phyloP scores from a whole-genome alignment of 768 basidiomycete species.

The Suillus weaverae region DNA sequence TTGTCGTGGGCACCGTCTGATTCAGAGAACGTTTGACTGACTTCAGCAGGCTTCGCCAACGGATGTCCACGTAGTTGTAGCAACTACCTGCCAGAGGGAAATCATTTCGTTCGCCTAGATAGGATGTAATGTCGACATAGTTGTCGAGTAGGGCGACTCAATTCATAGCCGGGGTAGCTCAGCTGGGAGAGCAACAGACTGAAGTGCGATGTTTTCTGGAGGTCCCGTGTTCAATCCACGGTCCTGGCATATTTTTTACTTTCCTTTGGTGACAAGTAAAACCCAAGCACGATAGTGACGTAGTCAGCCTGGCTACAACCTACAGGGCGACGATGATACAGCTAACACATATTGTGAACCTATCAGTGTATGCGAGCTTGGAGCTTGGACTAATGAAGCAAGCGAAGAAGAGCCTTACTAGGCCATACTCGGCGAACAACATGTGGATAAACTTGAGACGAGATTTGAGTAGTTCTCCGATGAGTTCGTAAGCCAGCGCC shows the following conservation, averaged over 20 bases:
- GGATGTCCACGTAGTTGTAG: slow-evolving; percentile 1
- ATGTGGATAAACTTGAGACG: not conserved
- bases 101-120: not conserved
- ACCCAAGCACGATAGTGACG: not conserved
- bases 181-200: slow-evolving; percentile 42
- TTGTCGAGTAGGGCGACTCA: not conserved
- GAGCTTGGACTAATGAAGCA: not conserved
- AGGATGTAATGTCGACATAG: not conserved
- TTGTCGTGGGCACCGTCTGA: not conserved
- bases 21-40: not conserved
- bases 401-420: no score
- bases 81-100: not conserved
- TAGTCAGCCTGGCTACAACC: not conserved
- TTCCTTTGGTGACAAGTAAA: not conserved
- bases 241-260: slow-evolving; percentile 37
- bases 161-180: slow-evolving; percentile 31
- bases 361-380: not conserved
- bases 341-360: no score
- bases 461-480: not conserved
- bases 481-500: not conserved
- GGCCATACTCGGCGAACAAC: no score
- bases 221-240: slow-evolving; percentile 47
- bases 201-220: slow-evolving; percentile 35
- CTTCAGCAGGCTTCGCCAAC: not conserved
- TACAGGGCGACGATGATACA: not conserved